Evolutionary conservation across 805 yeast species (phyloP), one percentile per base, ranked within the genome.

Genomic region (Lachancea sp.): DNA sequence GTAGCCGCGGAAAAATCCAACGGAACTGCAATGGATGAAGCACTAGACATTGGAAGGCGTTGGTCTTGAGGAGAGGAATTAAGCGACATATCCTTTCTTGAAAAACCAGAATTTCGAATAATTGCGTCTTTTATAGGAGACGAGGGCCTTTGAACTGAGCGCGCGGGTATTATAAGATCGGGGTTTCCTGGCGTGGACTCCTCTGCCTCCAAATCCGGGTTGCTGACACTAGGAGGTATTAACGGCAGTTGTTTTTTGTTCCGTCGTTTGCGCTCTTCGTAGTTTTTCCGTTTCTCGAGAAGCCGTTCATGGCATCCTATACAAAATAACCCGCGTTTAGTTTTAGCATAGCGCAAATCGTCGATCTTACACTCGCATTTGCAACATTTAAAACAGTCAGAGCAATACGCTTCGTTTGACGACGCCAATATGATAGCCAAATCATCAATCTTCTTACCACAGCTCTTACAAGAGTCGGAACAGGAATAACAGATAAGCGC

Each of bases 351-450:
- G 49, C 88, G 72, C 49, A 89, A 67, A 63, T 90, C 95, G 55
- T 83, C 94, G 46, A 90, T 90, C 43, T 81, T 80, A 46, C 75
- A 75, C 58, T 83, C 80, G 67, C 98, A 90, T 51, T 85, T 80
- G 37, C 90, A 77, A 62, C 98, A 90, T 53, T 78, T 78, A 67
- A 90, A 92, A 62, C 98, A 90, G 36, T 72, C 71, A 7, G 94
- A 77, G 61, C 97, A 92, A 61, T 86, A 92, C 2, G 97, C 96
- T 58, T 85, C 90, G 52, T 92, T 94, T 19, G 96, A 96, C 1
- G 97, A 88, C 24, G 90, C 69, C 18, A 59, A 39, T 4, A 61
- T 53, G 22, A 92, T 89, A 11, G 98, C 97, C 68, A 87, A 71
- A 60, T 90, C 96, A 51, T 84, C 90, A 47, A 90, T 92, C 59